Base-by-base conservation (phyloP, 345 rosid species). In the Acer negundo region DNA sequence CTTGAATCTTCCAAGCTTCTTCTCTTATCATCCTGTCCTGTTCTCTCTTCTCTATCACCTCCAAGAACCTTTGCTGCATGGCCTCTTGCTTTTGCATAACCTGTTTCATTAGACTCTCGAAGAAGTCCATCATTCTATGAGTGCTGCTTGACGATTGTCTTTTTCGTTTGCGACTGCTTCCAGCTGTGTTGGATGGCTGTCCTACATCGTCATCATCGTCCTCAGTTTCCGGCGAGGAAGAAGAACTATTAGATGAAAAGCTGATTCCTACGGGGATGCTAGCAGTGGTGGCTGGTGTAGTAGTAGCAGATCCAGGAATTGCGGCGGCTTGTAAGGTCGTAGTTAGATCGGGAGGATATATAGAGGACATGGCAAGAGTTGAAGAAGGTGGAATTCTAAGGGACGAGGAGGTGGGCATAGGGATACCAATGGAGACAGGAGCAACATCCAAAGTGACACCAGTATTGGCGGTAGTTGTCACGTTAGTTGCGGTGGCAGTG, bases 1-100 rank as follows among this genome's bases (percentile, higher is more conserved):
- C 93, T 77, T 94, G 98, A 62, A 92, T 85, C 84, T 82, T 90
- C 95, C 98, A 91, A 35, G 96, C 86, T 81, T 94, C 97, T 76
- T 94, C 96, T 44, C 96, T 85, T 20, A 83, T 76, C 84, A 87
- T 83, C 84, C 97, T 83, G 51, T 94, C 98, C 69, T 87, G 91
- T 74, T 94, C 98, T 81, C 92, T 86, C 86, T 85, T 92, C 85
- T 94, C 98, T 13, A 92, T 87, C 10, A 90, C 91, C 68, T 94
- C 97, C 49, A 94, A 78, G 76, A 94, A 92, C 72, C 88, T 83
- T 69, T 86, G 74, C 73, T 92, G 98, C 97, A 94, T 88, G 2
- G 82, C 82, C 65, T 92, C 93, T 80, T 94, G 98, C 82, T 92
- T 91, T 69, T 91, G 92, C 91, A 92, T 86, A 63, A 92, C 92